Conservation (phyloP, 1,284 basidiomycete genomes). For the Leccinum pachyderme region DNA sequence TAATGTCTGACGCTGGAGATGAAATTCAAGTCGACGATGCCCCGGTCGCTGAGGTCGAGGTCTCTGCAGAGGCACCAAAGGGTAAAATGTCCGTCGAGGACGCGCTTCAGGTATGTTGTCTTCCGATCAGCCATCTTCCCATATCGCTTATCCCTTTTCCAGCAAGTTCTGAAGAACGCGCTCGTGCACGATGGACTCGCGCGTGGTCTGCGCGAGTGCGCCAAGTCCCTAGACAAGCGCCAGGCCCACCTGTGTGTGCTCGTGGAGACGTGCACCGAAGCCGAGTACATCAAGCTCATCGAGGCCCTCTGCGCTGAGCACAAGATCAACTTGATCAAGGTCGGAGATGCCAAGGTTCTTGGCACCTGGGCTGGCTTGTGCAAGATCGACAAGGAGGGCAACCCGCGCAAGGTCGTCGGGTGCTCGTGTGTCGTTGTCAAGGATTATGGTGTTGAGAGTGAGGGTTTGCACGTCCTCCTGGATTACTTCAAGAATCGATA, state of each 20-base stretch:
- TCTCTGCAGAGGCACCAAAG: conserved; percentile 81
- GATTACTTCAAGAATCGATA: conserved; percentile 92
- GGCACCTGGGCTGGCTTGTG: conserved; percentile 98
- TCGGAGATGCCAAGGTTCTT: conserved; percentile 95
- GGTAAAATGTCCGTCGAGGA: conserved; percentile 97
- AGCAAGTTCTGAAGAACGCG: conserved; percentile 95
- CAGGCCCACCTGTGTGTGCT: conserved; percentile 99
- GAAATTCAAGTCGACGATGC: conserved; percentile 82
- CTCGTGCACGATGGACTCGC: conserved; percentile 98
- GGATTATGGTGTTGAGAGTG: conserved; percentile 95
- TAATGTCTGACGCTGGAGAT: conserved; percentile 99
- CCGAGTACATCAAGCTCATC: conserved; percentile 99
- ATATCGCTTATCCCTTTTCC: conserved; percentile 6
- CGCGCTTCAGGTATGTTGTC: conserved; percentile 79
- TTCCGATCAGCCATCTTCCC: neutral
- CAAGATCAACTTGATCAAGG: conserved; percentile 99
- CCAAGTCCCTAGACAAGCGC: conserved; percentile 98
- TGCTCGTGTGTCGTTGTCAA: conserved; percentile 98
- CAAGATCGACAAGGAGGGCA: conserved; percentile 99
- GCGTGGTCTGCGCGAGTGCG: conserved; percentile 95
- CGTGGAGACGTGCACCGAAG: conserved; percentile 98
- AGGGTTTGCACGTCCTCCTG: conserved; percentile 94
- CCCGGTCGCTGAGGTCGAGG: conserved; percentile 78
- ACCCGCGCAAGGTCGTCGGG: conserved; percentile 95
- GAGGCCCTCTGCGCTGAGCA: conserved; percentile 99